Evolutionary conservation across 2,329 filamentous ascomycete species (phyloP), one percentile per base, ranked within the genome.

Genomic region (Chaetothyriales sp.): DNA sequence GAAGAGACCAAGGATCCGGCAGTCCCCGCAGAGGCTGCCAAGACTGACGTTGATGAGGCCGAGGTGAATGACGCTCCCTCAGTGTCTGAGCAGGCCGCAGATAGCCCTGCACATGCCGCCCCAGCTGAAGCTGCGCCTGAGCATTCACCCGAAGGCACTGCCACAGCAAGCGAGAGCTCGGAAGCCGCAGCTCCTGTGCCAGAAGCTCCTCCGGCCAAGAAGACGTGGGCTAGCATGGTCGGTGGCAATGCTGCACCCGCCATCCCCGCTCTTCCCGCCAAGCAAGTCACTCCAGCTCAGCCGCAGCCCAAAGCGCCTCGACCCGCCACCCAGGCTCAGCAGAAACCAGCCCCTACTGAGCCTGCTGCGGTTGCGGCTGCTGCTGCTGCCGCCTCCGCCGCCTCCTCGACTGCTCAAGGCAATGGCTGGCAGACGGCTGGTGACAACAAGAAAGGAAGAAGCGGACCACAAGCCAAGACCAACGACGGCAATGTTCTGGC

Each of bases 361-460:
- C 53, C 64, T 40, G 56, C 66, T 46, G 57, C 66, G 19, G 53
- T 65, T 33, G 53, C 67, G 18, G 54, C 66, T 29, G 64, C 67
- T 51, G 59, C 69, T 25, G 58, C 70, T 46, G 61, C 72, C 47
- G 53, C 53, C 48, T 56, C 70, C 29, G 62, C 66, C 20, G 61
- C 66, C 43, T 62, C 72, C 25, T 57, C 67, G 20, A 57, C 67
- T 18, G 53, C 61, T 28, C 60, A 75, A 46, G 62, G 55, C 57
- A 64, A 61, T 46, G 87, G 86, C 64, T 98, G 92, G 92, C 90
- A 95, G 69, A 90, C 86, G 47, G 90, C 86, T 51, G 78, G 81
- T 51, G 85, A 94, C 69, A 84, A 84, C 62, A 92, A 92, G 76
- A 83, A 87, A 65, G 83, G 82, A 63, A 81, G 87, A 57, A 79